A percentile compares a stretch with the other conserved stretches of the same genome.
These are phyloP conservation scores for Mortierella sp. DNA, from an alignment of 371 early-diverging fungal species.

Conservation along the genomic window DNA sequence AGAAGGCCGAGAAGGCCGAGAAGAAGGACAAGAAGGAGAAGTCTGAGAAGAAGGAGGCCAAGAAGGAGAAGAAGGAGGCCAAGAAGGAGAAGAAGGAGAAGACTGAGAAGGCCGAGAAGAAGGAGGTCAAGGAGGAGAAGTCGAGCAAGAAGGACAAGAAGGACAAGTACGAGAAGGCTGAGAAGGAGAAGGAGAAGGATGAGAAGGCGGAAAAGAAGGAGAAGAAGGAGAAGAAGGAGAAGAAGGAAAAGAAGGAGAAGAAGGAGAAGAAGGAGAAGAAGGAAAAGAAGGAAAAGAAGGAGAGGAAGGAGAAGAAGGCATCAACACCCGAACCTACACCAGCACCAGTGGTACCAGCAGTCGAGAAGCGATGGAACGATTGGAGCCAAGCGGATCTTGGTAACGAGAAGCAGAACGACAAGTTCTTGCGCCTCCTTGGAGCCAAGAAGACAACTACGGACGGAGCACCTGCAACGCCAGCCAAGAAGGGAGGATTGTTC, in stretches of 20 bases:
- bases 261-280: constrained; percentile 28
- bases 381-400: constrained; percentile 64
- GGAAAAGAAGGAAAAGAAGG: constrained; percentile 1
- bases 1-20: constrained; percentile 14
- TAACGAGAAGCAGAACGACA: constrained; percentile 61
- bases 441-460: constrained; percentile 40
- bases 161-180: constrained; percentile 19
- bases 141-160: neutral
- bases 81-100: constrained; percentile 11
- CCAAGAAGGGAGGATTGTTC: constrained; percentile 25
- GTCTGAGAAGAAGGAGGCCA: constrained; percentile 18
- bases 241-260: constrained; percentile 26
- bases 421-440: constrained; percentile 64
- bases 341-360: constrained; percentile 14
- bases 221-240: constrained; percentile 20
- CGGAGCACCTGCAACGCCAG: constrained; percentile 19
- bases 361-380: constrained; percentile 62
- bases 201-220: constrained; percentile 24
- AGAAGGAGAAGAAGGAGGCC: constrained; percentile 29
- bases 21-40: constrained; percentile 14
- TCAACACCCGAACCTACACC: constrained; percentile 20
- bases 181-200: constrained; percentile 29
- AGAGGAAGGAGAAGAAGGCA: constrained; percentile 23
- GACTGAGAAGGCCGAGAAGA: neutral
- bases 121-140: constrained; percentile 5